phyloP scores from a whole-genome alignment of 441 rosid genomes.

The Eugenia klotzschiana region DNA sequence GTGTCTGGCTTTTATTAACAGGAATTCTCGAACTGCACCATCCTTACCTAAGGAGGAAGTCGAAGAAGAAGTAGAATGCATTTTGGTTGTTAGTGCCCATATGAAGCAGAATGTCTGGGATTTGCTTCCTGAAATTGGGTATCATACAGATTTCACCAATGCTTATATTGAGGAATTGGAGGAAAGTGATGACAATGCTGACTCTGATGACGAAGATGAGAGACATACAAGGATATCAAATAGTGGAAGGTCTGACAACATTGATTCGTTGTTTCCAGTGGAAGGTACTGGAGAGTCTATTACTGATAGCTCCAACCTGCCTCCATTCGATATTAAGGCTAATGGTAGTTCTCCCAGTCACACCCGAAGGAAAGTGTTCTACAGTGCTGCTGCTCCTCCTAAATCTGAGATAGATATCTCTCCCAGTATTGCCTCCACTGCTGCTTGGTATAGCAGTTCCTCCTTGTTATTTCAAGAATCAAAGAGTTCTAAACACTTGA shows the following conservation, averaged over 20 bases:
- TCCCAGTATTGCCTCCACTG: slow-evolving; percentile 6
- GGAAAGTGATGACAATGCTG: slow-evolving; percentile 43
- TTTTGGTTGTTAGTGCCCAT: slow-evolving; percentile 57
- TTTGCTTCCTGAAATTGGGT: slow-evolving; percentile 33
- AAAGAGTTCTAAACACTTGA: slow-evolving; percentile 3
- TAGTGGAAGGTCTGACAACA: slow-evolving; percentile 10
- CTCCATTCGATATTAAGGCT: slow-evolving; percentile 1
- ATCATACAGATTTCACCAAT: slow-evolving; percentile 47
- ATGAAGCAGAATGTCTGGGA: slow-evolving; percentile 49
- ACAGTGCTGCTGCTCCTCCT: slow-evolving; percentile 4
- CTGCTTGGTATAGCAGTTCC: slow-evolving; percentile 10
- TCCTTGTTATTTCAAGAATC: slow-evolving; percentile 12
- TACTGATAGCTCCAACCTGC: slow-evolving; percentile 5
- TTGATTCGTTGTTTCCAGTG: slow-evolving; percentile 17
- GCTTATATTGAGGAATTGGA: slow-evolving; percentile 64
- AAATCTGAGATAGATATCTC: slow-evolving; percentile 5
- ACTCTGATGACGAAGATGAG: slow-evolving; percentile 1
- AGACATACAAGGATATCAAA: slow-evolving; percentile 1
- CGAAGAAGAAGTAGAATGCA: slow-evolving; percentile 54
- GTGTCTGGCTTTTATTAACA: slow-evolving; percentile 50
- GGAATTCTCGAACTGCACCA: slow-evolving; percentile 18
- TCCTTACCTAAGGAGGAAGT: slow-evolving; percentile 26
- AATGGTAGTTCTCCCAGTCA: slow-evolving; percentile 2
- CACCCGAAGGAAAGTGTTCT: slow-evolving; percentile 1
- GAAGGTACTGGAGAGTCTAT: slow-evolving; percentile 53